phyloP scores from a whole-genome alignment of 2,329 filamentous ascomycete species.

The Aspergillus sp. region DNA sequence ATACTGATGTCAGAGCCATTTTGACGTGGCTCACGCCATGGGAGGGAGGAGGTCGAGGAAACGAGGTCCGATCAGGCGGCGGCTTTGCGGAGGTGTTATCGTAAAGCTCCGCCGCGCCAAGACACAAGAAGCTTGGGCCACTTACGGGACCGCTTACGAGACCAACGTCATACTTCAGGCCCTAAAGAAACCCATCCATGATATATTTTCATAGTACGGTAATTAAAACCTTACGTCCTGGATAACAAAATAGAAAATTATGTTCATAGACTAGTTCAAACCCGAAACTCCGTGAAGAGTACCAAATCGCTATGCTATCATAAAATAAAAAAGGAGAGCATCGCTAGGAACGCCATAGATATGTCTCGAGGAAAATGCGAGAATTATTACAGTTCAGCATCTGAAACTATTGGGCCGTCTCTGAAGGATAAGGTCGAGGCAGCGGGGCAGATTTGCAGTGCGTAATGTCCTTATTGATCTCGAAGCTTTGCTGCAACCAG shows the following conservation, averaged over 20 bases:
- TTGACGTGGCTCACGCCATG: constrained; percentile 36
- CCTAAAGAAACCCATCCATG: background rate
- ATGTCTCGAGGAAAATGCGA: background rate
- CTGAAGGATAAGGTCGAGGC: constrained; percentile 15
- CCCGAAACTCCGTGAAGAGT: background rate
- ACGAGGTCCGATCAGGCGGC: constrained; percentile 9
- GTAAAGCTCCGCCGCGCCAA: constrained; percentile 21
- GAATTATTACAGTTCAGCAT: background rate
- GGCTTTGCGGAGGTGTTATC: constrained; percentile 15
- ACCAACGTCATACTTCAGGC: constrained; percentile 6
- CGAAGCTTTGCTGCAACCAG: constrained; percentile 46
- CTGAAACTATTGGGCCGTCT: background rate
- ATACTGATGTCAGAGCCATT: constrained; percentile 48
- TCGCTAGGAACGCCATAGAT: background rate
- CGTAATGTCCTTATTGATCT: constrained; percentile 38
- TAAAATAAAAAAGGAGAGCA: background rate
- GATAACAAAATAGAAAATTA: background rate
- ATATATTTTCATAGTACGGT: background rate
- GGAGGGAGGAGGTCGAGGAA: constrained; percentile 17
- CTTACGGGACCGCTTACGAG: background rate
- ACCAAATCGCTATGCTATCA: constrained; percentile 4
- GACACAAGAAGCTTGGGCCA: constrained; percentile 5
- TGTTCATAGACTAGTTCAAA: background rate
- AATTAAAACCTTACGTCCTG: background rate
- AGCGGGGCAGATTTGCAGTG: constrained; percentile 15